Evolutionary conservation across 257 asterid species (phyloP).

Genomic region (Haberlea rhodopensis): DNA sequence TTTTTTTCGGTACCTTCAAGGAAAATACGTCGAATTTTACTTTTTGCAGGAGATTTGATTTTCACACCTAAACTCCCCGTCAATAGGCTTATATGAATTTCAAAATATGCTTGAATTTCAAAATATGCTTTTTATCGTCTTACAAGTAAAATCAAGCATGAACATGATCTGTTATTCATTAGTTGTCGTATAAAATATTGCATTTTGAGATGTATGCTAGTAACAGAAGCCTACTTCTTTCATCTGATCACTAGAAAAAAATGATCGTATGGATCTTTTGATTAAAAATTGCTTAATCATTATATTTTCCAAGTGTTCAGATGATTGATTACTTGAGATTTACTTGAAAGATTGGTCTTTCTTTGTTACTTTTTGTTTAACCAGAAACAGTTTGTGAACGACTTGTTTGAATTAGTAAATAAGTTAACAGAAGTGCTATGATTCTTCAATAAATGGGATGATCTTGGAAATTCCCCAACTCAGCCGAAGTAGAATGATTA

Average conservation of each 20-base stretch:
- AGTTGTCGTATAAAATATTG: background rate
- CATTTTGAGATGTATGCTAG: background rate
- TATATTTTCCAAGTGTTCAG: background rate
- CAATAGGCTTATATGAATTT: constrained; percentile 1
- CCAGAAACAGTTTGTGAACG: background rate
- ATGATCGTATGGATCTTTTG: background rate
- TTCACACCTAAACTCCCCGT: background rate
- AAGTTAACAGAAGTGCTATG: background rate
- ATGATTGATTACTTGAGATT: background rate
- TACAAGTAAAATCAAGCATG: background rate
- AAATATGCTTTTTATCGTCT: constrained; percentile 1
- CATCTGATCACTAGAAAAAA: background rate
- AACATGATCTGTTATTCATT: background rate
- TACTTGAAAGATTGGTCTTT: background rate
- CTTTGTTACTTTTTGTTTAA: background rate
- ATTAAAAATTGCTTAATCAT: background rate
- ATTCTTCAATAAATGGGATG: constrained; percentile 7
- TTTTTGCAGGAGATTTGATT: background rate
- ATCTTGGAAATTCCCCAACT: constrained; percentile 10
- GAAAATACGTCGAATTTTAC: background rate
- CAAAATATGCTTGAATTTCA: constrained; percentile 3
- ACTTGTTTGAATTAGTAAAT: constrained; percentile 4
- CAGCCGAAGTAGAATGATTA: background rate
- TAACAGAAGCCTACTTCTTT: background rate
- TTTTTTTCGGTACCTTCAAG: background rate